Evolutionary conservation across 2,329 filamentous ascomycete species (phyloP).

Genomic region (Knufia petricola): DNA sequence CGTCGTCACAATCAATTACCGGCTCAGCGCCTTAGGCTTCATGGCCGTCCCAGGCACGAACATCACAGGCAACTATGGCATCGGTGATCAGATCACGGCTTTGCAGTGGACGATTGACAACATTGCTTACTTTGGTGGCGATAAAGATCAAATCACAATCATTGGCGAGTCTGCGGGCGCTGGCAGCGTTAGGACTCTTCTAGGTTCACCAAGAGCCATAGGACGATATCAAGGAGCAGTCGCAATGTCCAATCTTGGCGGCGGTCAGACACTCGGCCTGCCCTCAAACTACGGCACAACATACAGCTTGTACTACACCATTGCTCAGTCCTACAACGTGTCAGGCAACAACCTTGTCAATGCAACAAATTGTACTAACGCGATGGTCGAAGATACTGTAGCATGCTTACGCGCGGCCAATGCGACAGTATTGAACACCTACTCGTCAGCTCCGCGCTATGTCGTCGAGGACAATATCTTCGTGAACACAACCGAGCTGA

Average conservation of each 20-base stretch:
- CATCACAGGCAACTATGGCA: constrained; percentile 46
- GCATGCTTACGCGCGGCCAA: constrained; percentile 44
- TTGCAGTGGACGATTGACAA: constrained; percentile 40
- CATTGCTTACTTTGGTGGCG: constrained; percentile 40
- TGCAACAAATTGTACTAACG: constrained; percentile 39
- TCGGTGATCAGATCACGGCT: constrained; percentile 43
- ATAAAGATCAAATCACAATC: constrained; percentile 38
- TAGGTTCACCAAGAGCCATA: constrained; percentile 29
- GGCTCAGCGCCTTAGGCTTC: constrained; percentile 49
- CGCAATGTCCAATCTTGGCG: constrained; percentile 44
- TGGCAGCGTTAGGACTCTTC: constrained; percentile 46
- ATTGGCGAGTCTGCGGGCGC: constrained; percentile 44
- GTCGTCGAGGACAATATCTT: constrained; percentile 51
- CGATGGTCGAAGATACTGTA: constrained; percentile 38
- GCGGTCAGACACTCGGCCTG: constrained; percentile 47
- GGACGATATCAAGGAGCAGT: constrained; percentile 18
- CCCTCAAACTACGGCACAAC: constrained; percentile 48
- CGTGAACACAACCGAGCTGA: constrained; percentile 42
- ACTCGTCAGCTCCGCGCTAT: constrained; percentile 30
- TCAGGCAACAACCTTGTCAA: constrained; percentile 44
- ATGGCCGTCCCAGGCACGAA: constrained; percentile 47
- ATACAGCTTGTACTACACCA: constrained; percentile 51
- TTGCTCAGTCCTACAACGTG: constrained; percentile 41
- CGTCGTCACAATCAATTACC: constrained; percentile 52
- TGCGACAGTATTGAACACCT: constrained; percentile 13